Conservation (phyloP, 495 filamentous ascomycete genomes). For the Amniculicola lignicola region DNA sequence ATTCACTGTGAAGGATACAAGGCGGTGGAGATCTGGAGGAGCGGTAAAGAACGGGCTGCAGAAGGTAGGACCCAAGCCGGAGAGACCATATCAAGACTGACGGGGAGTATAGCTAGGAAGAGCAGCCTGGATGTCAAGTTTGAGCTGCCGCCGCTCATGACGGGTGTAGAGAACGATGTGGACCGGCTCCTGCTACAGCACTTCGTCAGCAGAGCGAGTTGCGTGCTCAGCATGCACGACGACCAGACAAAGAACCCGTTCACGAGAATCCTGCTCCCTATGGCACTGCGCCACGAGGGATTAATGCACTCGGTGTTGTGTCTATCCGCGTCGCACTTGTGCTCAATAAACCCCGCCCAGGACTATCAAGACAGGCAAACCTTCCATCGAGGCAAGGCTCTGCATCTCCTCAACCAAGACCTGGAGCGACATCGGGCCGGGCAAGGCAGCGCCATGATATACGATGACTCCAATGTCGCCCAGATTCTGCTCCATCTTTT, state of each 20-base stretch:
- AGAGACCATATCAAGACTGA: too few relatives aligned
- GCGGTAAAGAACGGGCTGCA: constrained; percentile 71
- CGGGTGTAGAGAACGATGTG: constrained; percentile 80
- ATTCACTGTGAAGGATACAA: constrained; percentile 91
- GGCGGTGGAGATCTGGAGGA: constrained; percentile 83
- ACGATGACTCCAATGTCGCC: constrained; percentile 53
- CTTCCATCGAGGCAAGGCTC: constrained; percentile 59
- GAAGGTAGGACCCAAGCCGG: constrained; percentile 67
- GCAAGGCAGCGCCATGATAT: constrained; percentile 51
- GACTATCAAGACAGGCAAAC: constrained; percentile 47
- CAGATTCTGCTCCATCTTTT: constrained; percentile 80
- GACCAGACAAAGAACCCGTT: constrained; percentile 79
- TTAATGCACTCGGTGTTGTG: constrained; percentile 92
- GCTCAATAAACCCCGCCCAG: constrained; percentile 45
- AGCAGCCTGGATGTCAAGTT: constrained; percentile 45
- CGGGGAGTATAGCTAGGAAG: constrained; percentile 25
- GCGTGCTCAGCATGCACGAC: constrained; percentile 77
- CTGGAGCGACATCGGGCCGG: constrained; percentile 12
- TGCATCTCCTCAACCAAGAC: constrained; percentile 40
- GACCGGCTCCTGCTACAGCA: constrained; percentile 84
- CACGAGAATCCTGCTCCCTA: constrained; percentile 80
- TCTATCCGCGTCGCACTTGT: constrained; percentile 77
- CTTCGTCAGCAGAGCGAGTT: constrained; percentile 76
- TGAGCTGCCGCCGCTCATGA: constrained; percentile 72
- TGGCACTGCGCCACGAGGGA: constrained; percentile 77